Evolutionary conservation across 2,329 filamentous ascomycete species (phyloP), one percentile per base, ranked within the genome.

Genomic region (Coniosporium tulheliwenetii): DNA sequence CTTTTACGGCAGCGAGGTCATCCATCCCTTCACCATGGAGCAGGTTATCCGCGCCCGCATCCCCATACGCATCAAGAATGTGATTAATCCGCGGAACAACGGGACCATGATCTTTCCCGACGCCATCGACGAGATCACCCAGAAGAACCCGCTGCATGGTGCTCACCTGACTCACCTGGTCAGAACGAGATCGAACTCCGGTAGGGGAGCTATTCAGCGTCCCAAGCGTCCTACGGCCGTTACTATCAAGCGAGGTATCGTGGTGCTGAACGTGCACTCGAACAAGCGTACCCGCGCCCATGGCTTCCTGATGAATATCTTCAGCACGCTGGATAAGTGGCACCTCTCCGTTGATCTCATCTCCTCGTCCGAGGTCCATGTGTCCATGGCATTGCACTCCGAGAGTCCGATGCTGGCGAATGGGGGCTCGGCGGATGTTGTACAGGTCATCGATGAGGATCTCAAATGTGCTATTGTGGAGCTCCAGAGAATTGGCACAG

Each of bases 1-100:
- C 15, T 72, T 70, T 48, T 71, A 71, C 48, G 69, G 69, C 43
- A 69, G 87, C 45, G 91, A 98, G 61, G 91, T 98, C 56, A 98
- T 98, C 51, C 91, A 98, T 59, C 91, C 94, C 48, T 81, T 95
- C 57, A 98, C 91, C 52, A 96, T 98, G 87, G 89, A 96, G 64
- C 91, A 96, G 63, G 75, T 79, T 42, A 78, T 79, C 45, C 70
- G 69, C 52, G 84, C 84, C 1, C 79, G 80, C 39, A 91, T 91
- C 52, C 82, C 79, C 12, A 87, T 91, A 52, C 81, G 85, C 48
- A 91, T 91, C 64, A 91, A 91, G 68, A 93, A 93, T 54, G 84
- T 93, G 56, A 87, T 86, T 67, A 91, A 91, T 56, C 82, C 84
- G 0, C 73, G 77, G 36, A 82, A 81, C 43, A 75, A 74, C 39